A percentile compares a stretch with the other conserved stretches of the same genome.
phyloP scores from a whole-genome alignment of 2,329 filamentous ascomycete species.

The Aspergillus sojae region DNA sequence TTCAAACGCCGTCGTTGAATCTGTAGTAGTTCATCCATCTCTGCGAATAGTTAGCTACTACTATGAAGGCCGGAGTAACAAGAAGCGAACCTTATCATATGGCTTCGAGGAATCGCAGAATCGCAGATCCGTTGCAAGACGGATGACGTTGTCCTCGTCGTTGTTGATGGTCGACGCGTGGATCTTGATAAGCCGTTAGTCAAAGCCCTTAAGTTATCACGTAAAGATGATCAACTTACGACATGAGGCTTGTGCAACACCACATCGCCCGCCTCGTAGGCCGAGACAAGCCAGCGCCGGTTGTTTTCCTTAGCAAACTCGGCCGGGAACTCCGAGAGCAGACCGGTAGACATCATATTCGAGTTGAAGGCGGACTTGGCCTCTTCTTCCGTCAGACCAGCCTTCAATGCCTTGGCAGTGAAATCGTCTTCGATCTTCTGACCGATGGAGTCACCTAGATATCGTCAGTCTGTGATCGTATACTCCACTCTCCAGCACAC shows the following conservation, averaged over 20 bases:
- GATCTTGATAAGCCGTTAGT: slow-evolving; percentile 43
- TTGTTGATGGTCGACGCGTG: slow-evolving; percentile 61
- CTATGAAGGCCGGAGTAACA: background rate
- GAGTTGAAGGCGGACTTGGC: slow-evolving; percentile 56
- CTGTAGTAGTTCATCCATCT: slow-evolving; percentile 46
- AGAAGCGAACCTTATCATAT: slow-evolving; percentile 49
- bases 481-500: background rate
- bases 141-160: slow-evolving; percentile 54
- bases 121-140: slow-evolving; percentile 59
- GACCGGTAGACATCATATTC: slow-evolving; percentile 61
- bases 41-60: slow-evolving; percentile 13
- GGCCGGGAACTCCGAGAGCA: slow-evolving; percentile 55
- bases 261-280: slow-evolving; percentile 58
- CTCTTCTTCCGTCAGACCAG: slow-evolving; percentile 57
- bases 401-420: slow-evolving; percentile 48
- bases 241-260: slow-evolving; percentile 46
- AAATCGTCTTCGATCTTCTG: slow-evolving; percentile 50
- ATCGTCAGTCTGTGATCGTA: background rate
- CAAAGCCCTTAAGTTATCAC: no score
- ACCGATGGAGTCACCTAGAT: slow-evolving; percentile 48
- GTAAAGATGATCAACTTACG: slow-evolving; percentile 22
- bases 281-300: slow-evolving; percentile 54
- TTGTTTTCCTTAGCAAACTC: slow-evolving; percentile 48
- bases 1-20: slow-evolving; percentile 37
- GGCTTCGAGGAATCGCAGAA: slow-evolving; percentile 57